phyloP scores from a whole-genome alignment of 2,329 filamentous ascomycete genomes.

The Pyrenochaeta sp. region DNA sequence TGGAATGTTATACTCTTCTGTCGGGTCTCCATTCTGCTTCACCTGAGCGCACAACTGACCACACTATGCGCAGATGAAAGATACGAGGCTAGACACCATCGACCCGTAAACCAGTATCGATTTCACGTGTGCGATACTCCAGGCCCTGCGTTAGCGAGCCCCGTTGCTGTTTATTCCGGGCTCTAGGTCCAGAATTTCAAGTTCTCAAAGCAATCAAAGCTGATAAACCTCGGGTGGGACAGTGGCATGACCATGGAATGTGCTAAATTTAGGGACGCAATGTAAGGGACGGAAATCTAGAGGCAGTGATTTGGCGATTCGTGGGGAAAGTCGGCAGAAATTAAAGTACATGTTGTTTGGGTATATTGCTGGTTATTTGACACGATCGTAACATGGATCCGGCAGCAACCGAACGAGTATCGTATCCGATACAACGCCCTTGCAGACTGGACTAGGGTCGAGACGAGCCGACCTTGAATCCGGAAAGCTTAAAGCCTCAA shows the following conservation, averaged over 20 bases:
- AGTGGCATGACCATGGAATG: constrained; percentile 31
- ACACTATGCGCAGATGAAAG: constrained; percentile 43
- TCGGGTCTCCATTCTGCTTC: constrained; percentile 15
- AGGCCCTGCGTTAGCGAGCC: constrained; percentile 25
- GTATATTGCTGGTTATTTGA: constrained; percentile 44
- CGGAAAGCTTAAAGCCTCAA: constrained; percentile 17
- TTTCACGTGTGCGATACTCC: constrained; percentile 30
- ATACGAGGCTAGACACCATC: constrained; percentile 34
- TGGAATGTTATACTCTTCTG: constrained; percentile 35
- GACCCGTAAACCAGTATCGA: constrained; percentile 17
- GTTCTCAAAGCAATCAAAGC: constrained; percentile 26
- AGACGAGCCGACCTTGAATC: constrained; percentile 16
- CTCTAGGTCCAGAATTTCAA: constrained; percentile 33
- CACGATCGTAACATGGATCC: constrained; percentile 34
- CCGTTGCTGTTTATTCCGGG: constrained; percentile 25
- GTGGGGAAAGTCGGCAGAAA: constrained; percentile 25
- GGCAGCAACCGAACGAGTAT: constrained; percentile 32
- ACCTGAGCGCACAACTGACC: constrained; percentile 19
- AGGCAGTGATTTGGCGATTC: constrained; percentile 29
- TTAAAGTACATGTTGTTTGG: constrained; percentile 41
- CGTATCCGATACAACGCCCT: constrained; percentile 30
- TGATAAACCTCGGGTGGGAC: constrained; percentile 23
- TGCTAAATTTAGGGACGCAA: constrained; percentile 23
- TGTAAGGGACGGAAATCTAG: constrained; percentile 1
- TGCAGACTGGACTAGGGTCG: constrained; percentile 26